Base-by-base conservation (phyloP, 768 basidiomycete species). In the Amanita phalloides region DNA sequence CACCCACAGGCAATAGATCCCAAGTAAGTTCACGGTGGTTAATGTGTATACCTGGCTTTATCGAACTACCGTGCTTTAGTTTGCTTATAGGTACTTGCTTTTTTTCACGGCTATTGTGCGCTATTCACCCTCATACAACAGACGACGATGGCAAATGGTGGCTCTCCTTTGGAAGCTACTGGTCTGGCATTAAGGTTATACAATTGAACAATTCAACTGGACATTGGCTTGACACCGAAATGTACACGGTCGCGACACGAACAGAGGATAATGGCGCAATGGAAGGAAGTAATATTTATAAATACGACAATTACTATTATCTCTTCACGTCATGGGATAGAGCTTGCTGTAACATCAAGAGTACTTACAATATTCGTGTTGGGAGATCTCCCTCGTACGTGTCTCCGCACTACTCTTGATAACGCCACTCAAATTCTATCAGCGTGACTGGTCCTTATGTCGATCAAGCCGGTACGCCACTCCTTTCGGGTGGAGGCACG, bases 341-440 rank as follows among this genome's bases (percentile, higher is more conserved):
- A 2, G 79, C 77, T 62, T 79, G 78, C 61, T 43, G 60, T 21
- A 78, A 77, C 3, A 71, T 68, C 13, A 65, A 62, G 8, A 77
- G 76, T 62, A 81, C 78, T 0, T 81, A 81, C 58, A 82, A 79
- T 54, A 82, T 80, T 50, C 71, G 77, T 7, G 78, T 82, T 28
- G 77, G 76, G 20, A 68, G 79, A 28, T 71, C 76, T 4, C 58
- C 66, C 3, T 68, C 63, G 74, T 74, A 46, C 35, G 68, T 60
- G 17, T 26, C 21, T 44, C 13, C 13, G 32, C 17, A 10, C 37
- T 9, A 11, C 17, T 23, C 1, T 48, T 48, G 8, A 25, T 17
- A 3, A 25, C 8, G 13, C 3, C 20, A 11, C 53, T 37, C 36
- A 47, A 26, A 23, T 8, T 14, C 33, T 20, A 21, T 36, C 32